Percentiles rank a stretch among this genome's conserved stretches.
These are phyloP conservation scores for Thelephora terrestris DNA, from an alignment of 1,284 basidiomycete genomes.

Conservation along the genomic window DNA sequence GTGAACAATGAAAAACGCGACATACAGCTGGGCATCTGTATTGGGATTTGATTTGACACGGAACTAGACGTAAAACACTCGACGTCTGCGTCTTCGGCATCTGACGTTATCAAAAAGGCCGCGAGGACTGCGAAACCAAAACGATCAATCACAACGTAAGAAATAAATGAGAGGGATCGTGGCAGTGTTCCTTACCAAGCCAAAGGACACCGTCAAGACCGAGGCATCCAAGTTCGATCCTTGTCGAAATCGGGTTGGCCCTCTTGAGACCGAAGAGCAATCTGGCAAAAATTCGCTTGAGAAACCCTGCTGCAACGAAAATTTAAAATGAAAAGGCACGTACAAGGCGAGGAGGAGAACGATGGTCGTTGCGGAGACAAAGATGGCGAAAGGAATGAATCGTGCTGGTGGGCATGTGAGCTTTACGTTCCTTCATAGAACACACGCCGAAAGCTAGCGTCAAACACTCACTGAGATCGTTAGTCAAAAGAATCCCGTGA, in stretches of 20 bases:
- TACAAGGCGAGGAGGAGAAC: constrained; percentile 58
- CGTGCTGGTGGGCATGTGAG: constrained; percentile 39
- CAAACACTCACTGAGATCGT: constrained; percentile 60
- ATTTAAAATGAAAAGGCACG: constrained; percentile 18
- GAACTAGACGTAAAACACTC: constrained; percentile 58
- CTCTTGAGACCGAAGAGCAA: constrained; percentile 52
- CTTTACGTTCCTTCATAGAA: neutral
- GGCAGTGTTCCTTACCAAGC: constrained; percentile 45
- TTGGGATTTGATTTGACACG: constrained; percentile 30
- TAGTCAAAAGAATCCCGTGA: constrained; percentile 53
- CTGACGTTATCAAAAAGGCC: constrained; percentile 58
- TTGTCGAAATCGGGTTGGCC: constrained; percentile 68
- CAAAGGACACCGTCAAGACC: constrained; percentile 67
- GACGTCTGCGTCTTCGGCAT: constrained; percentile 66
- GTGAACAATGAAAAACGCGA: constrained; percentile 10
- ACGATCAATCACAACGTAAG: constrained; percentile 2
- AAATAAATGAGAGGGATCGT: neutral
- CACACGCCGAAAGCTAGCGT: neutral
- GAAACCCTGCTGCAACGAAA: neutral
- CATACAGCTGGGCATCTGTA: constrained; percentile 54
- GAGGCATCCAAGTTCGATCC: constrained; percentile 60
- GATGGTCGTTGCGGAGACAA: constrained; percentile 60
- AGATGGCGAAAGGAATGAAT: constrained; percentile 76
- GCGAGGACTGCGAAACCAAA: constrained; percentile 45
- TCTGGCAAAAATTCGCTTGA: constrained; percentile 25